phyloP scores from a whole-genome alignment of 116 monocot species.

The Iris pallida region DNA sequence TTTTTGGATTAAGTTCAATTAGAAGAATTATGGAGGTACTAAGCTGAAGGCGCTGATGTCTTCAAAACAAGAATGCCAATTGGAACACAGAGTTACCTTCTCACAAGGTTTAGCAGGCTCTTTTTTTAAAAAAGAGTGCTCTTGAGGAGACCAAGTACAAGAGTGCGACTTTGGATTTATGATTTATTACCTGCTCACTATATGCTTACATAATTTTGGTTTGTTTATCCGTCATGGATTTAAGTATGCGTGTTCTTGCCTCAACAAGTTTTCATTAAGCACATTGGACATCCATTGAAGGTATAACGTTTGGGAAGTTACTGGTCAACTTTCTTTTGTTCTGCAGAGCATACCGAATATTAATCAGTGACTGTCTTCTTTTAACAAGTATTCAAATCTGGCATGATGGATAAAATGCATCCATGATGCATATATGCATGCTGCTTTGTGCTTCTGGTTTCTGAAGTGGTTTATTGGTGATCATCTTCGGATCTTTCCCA shows the following conservation, averaged over 20 bases:
- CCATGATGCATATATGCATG: neutral
- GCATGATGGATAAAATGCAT: neutral
- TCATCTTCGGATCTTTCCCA: too few species aligned
- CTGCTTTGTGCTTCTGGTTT: too few species aligned
- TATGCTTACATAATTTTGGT: neutral
- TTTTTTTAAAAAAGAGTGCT: neutral
- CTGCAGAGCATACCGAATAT: neutral
- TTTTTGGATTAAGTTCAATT: constrained; percentile 6
- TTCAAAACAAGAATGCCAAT: constrained; percentile 1
- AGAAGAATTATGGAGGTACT: neutral
- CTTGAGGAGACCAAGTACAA: neutral
- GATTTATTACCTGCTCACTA: neutral
- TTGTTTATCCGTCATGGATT: constrained; percentile 1
- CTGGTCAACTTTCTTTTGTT: too few species aligned
- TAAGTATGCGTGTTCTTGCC: neutral
- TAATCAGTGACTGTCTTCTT: neutral
- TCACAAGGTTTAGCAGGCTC: neutral
- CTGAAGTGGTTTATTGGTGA: too few species aligned
- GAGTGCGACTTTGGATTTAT: neutral
- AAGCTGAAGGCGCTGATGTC: too few species aligned
- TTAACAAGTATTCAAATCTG: neutral
- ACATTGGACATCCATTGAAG: neutral
- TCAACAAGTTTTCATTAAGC: neutral
- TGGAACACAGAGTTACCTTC: neutral
- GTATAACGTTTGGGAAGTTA: neutral